Evolutionary conservation across 306 rosid genomes (phyloP).

Genomic region (Argentina anserina): DNA sequence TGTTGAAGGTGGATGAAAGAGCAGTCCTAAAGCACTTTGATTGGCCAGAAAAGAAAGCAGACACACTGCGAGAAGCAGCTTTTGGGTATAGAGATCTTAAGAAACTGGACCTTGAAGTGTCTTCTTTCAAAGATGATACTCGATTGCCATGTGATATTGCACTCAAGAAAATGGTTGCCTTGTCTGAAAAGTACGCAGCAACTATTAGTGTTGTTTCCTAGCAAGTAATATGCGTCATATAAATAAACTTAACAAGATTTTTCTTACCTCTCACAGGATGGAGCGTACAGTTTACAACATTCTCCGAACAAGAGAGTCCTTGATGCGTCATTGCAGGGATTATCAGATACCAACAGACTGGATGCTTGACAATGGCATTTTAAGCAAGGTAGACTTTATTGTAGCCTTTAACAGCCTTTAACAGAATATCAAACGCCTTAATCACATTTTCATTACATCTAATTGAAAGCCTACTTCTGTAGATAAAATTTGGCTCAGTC

Average conservation of each 20-base stretch:
- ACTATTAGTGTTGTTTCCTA: neutral
- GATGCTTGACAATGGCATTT: constrained; percentile 92
- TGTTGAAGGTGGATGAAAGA: constrained; percentile 83
- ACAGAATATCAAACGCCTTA: neutral
- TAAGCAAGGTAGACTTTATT: constrained; percentile 61
- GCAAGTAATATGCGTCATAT: neutral
- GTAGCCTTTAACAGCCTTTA: neutral
- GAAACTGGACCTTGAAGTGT: constrained; percentile 77
- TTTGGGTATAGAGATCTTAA: constrained; percentile 85
- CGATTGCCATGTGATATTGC: constrained; percentile 75
- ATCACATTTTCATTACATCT: neutral
- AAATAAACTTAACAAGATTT: neutral
- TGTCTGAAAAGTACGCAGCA: constrained; percentile 75
- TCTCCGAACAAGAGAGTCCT: constrained; percentile 75
- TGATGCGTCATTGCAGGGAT: constrained; percentile 80
- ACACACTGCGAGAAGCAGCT: constrained; percentile 92
- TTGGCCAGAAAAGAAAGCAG: constrained; percentile 99
- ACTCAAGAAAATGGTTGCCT: constrained; percentile 82
- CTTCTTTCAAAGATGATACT: constrained; percentile 71
- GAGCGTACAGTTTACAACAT: constrained; percentile 83
- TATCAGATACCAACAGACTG: constrained; percentile 83
- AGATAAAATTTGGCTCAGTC: constrained; percentile 89
- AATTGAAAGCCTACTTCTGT: constrained; percentile 20
- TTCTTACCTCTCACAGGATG: constrained; percentile 51
- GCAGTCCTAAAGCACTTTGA: constrained; percentile 94